Conservation (phyloP, 164 flowering plant genomes). For the Liriodendron chinense region DNA sequence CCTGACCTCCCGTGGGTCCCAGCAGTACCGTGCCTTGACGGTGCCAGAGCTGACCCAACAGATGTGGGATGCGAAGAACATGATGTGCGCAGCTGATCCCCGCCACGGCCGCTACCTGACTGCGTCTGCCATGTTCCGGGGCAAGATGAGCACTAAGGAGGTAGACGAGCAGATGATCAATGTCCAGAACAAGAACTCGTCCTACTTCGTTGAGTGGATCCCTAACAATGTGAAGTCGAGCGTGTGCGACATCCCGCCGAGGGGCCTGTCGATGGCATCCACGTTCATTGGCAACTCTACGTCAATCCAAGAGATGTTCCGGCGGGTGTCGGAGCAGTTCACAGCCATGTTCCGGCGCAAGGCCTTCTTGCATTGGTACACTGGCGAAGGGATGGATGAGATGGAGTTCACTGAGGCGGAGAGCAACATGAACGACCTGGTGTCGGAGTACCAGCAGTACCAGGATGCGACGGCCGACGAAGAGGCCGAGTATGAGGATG, state of each 20-base stretch:
- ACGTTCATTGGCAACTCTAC: slow-evolving; percentile 53
- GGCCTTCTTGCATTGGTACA: slow-evolving; percentile 57
- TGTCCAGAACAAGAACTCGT: slow-evolving; percentile 50
- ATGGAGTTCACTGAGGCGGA: slow-evolving; percentile 54
- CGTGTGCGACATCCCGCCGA: slow-evolving; percentile 46
- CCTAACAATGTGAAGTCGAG: slow-evolving; percentile 52
- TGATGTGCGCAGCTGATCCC: slow-evolving; percentile 57
- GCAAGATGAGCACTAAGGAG: slow-evolving; percentile 52
- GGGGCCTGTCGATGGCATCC: slow-evolving; percentile 43
- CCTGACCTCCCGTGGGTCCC: slow-evolving; percentile 49
- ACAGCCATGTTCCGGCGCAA: slow-evolving; percentile 56
- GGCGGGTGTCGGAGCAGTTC: slow-evolving; percentile 51
- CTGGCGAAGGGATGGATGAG: slow-evolving; percentile 55
- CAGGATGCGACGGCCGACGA: slow-evolving; percentile 43
- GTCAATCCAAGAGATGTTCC: slow-evolving; percentile 50
- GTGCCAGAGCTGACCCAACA: slow-evolving; percentile 62
- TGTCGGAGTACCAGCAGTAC: slow-evolving; percentile 47
- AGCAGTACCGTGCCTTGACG: slow-evolving; percentile 41
- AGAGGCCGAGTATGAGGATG: slow-evolving; percentile 1
- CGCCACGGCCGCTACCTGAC: slow-evolving; percentile 49
- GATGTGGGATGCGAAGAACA: slow-evolving; percentile 60
- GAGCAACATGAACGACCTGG: slow-evolving; percentile 13
- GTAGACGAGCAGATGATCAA: slow-evolving; percentile 57
- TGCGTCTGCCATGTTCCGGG: slow-evolving; percentile 52
- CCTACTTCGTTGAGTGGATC: slow-evolving; percentile 52